Conservation (phyloP, 768 basidiomycete genomes). For the Pleurotus platypus region DNA sequence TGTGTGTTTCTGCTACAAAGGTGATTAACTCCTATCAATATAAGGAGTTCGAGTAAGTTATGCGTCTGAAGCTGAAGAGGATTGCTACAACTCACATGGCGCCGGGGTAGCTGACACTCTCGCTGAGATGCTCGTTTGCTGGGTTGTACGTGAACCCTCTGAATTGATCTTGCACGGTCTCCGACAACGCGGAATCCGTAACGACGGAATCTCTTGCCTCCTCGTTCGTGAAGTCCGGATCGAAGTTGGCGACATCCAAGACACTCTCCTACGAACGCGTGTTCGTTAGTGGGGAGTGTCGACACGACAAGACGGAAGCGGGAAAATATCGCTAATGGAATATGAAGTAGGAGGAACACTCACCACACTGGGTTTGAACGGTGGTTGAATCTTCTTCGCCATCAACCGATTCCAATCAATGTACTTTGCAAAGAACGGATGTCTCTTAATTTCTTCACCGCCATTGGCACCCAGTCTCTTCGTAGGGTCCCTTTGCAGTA, state of each 20-base stretch:
- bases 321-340: not conserved
- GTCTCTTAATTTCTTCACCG: constrained; percentile 93
- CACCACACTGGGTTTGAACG: constrained; percentile 96
- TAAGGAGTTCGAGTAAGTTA: no score
- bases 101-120: constrained; percentile 69
- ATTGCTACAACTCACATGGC: constrained; percentile 27
- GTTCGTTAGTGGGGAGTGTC: constrained; percentile 3
- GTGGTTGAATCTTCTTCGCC: constrained; percentile 94
- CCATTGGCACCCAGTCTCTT: constrained; percentile 88
- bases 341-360: constrained; percentile 22
- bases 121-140: constrained; percentile 78
- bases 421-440: constrained; percentile 92
- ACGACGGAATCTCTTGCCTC: constrained; percentile 95
- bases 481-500: constrained; percentile 86
- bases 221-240: constrained; percentile 95
- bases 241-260: constrained; percentile 94
- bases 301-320: not conserved
- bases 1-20: no score
- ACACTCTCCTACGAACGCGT: constrained; percentile 65
- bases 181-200: constrained; percentile 85
- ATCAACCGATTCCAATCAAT: constrained; percentile 88
- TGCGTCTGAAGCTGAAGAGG: no score
- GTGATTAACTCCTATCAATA: no score
- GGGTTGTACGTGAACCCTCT: constrained; percentile 88
- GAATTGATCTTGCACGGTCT: constrained; percentile 98